phyloP scores from a whole-genome alignment of 1,139 yeast genomes.

The Suhomyces bokatorum region DNA sequence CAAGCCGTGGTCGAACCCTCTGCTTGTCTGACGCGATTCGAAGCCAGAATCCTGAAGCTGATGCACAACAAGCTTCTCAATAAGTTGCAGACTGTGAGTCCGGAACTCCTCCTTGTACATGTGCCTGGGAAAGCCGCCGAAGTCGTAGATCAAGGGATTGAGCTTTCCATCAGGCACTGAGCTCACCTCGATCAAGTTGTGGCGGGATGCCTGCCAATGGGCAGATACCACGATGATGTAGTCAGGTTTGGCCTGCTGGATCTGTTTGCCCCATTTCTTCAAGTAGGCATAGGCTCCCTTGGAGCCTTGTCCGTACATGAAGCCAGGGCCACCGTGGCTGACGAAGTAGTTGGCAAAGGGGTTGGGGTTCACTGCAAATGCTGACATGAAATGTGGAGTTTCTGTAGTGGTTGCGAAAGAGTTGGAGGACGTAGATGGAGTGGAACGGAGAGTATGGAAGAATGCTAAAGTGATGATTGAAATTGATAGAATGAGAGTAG shows the following conservation, averaged over 20 bases:
- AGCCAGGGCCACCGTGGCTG: conserved; percentile 81
- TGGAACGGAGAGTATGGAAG: no score
- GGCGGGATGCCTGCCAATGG: conserved; percentile 64
- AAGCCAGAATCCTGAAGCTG: conserved; percentile 47
- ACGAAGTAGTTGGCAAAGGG: conserved; percentile 62
- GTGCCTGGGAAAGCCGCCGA: conserved; percentile 65
- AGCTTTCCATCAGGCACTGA: conserved; percentile 32
- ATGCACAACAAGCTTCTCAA: conserved; percentile 48
- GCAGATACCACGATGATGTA: conserved; percentile 69
- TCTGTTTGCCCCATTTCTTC: conserved; percentile 49
- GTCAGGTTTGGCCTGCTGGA: conserved; percentile 58
- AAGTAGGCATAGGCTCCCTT: conserved; percentile 65
- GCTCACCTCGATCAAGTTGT: conserved; percentile 50
- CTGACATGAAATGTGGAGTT: not conserved
- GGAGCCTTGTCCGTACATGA: conserved; percentile 54
- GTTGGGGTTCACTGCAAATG: conserved; percentile 16
- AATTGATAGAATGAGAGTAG: no score
- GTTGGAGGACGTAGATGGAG: not conserved
- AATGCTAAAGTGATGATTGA: no score
- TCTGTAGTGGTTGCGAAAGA: not conserved
- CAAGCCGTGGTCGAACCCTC: conserved; percentile 81
- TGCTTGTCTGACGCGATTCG: conserved; percentile 38
- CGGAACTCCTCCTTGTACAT: conserved; percentile 67
- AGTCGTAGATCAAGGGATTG: conserved; percentile 62
- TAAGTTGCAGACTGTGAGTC: conserved; percentile 37